Conservation (phyloP, 169 alveolate species). For the Cryptosporidium bovis region DNA sequence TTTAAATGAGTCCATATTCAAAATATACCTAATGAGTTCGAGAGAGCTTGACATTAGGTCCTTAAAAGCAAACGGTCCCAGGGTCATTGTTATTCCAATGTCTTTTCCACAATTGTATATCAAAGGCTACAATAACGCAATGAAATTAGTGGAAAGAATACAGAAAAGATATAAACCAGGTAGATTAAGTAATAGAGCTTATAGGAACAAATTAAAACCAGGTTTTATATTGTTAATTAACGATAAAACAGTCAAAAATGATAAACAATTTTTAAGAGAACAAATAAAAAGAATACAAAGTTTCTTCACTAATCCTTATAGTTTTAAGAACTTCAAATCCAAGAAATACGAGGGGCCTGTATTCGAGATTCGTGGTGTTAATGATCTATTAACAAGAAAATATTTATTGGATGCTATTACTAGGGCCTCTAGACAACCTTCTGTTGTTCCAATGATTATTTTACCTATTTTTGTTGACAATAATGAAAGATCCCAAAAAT, state of each 20-base stretch:
- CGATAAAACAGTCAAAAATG: constrained; percentile 7
- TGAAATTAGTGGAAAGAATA: constrained; percentile 32
- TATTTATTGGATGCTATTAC: constrained; percentile 49
- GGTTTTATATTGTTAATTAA: constrained; percentile 55
- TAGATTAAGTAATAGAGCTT: constrained; percentile 27
- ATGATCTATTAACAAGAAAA: constrained; percentile 34
- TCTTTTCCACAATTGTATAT: constrained; percentile 66
- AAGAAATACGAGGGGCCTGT: constrained; percentile 61
- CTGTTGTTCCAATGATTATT: constrained; percentile 52
- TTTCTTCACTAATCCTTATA: constrained; percentile 65
- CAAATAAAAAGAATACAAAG: constrained; percentile 45
- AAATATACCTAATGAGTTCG: constrained; percentile 46
- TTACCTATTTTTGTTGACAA: constrained; percentile 63
- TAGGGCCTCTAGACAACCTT: constrained; percentile 61
- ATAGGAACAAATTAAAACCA: constrained; percentile 52
- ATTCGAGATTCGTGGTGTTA: constrained; percentile 52
- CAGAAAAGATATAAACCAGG: constrained; percentile 54
- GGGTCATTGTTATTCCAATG: constrained; percentile 61
- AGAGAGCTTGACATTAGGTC: constrained; percentile 56
- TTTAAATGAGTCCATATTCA: constrained; percentile 43
- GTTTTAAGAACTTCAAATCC: constrained; percentile 50
- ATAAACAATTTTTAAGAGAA: not conserved
- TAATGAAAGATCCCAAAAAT: constrained; percentile 17
- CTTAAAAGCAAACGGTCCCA: constrained; percentile 65
- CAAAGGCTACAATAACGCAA: constrained; percentile 66